A percentile compares a stretch with the other conserved stretches of the same genome.
Conservation (phyloP, 805 yeast species). For the Starmerella stellata region DNA sequence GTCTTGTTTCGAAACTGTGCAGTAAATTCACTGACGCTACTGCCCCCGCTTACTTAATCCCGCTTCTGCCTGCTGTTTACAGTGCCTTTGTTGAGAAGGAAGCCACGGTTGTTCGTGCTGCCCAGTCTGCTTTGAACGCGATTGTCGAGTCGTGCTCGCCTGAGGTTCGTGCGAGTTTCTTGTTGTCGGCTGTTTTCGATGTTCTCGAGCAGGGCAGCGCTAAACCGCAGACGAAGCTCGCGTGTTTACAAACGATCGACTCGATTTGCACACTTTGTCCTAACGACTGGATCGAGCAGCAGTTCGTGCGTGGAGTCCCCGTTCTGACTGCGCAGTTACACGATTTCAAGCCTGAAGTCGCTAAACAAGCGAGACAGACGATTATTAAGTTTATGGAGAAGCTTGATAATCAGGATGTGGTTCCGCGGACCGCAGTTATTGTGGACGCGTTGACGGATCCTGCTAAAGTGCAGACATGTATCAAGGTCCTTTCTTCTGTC, state of each 20-base stretch:
- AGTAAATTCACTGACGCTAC: conserved; percentile 45
- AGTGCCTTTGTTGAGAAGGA: conserved; percentile 78
- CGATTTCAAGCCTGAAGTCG: conserved; percentile 91
- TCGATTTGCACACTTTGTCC: conserved; percentile 62
- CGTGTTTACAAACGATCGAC: conserved; percentile 57
- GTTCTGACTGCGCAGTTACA: conserved; percentile 75
- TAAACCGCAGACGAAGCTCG: conserved; percentile 81
- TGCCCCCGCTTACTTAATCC: conserved; percentile 53
- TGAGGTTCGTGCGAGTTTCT: conserved; percentile 58
- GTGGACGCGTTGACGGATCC: conserved; percentile 85
- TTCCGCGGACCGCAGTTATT: conserved; percentile 67
- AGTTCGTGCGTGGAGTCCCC: conserved; percentile 65
- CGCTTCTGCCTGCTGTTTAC: conserved; percentile 42
- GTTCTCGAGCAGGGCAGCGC: conserved; percentile 59
- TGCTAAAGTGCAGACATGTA: conserved; percentile 68
- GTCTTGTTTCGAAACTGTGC: conserved; percentile 41
- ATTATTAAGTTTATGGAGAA: conserved; percentile 56
- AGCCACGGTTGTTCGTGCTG: conserved; percentile 64
- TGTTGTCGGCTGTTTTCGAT: conserved; percentile 40
- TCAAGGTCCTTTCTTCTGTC: conserved; percentile 74
- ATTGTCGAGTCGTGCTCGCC: conserved; percentile 52
- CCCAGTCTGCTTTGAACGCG: conserved; percentile 59
- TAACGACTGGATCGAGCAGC: conserved; percentile 64
- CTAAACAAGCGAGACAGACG: conserved; percentile 61
- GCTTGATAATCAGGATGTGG: conserved; percentile 80